phyloP scores from a whole-genome alignment of 805 yeast genomes.

The Lachancea nothofagi region DNA sequence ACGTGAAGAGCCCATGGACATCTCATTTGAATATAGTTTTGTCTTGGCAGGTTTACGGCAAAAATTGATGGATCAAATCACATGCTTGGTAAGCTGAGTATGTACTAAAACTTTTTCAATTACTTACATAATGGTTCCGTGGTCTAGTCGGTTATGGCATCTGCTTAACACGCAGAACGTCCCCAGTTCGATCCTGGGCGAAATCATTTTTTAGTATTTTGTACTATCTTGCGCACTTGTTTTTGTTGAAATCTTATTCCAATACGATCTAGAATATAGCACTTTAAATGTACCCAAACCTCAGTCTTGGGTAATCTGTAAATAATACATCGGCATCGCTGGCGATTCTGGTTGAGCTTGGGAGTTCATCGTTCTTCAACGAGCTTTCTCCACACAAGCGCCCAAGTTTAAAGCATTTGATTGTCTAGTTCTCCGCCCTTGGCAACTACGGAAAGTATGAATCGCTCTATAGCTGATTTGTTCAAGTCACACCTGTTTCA shows the following conservation, averaged over 20 bases:
- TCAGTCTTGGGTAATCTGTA: background rate
- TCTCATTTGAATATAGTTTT: too few relatives aligned
- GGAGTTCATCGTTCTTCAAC: too few relatives aligned
- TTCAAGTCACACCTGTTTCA: slow-evolving; percentile 21
- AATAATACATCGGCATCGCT: background rate
- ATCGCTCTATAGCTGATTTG: slow-evolving; percentile 22
- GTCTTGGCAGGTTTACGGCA: too few relatives aligned
- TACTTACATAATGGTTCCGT: slow-evolving; percentile 55
- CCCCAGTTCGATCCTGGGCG: slow-evolving; percentile 99
- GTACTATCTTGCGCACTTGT: slow-evolving; percentile 12
- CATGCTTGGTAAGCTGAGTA: too few relatives aligned
- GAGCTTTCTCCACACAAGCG: too few relatives aligned
- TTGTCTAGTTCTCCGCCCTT: background rate
- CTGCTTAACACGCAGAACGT: slow-evolving; percentile 99
- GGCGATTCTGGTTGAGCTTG: background rate
- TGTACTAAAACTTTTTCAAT: too few relatives aligned
- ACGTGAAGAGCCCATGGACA: too few relatives aligned
- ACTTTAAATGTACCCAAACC: background rate
- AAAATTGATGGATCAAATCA: too few relatives aligned
- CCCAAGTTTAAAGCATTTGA: background rate
- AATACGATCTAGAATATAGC: background rate
- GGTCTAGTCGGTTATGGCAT: slow-evolving; percentile 99
- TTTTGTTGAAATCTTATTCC: background rate
- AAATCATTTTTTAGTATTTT: slow-evolving; percentile 56
- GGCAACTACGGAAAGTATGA: slow-evolving; percentile 13